phyloP scores from a whole-genome alignment of 331 rosid genomes.

The Cydonia oblonga region DNA sequence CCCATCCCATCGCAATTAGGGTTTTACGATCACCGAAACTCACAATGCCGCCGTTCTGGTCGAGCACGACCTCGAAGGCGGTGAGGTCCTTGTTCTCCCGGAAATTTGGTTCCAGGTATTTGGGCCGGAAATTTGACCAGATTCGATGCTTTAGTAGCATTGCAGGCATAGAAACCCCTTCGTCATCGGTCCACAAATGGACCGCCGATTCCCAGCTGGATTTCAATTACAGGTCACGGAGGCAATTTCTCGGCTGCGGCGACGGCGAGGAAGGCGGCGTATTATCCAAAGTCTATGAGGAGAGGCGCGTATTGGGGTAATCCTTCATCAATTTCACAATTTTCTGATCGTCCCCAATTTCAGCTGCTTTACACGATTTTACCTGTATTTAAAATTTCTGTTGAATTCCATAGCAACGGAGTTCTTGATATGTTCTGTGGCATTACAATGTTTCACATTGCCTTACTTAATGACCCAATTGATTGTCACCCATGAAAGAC shows the following conservation, averaged over 20 bases:
- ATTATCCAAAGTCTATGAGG: slow-evolving; percentile 69
- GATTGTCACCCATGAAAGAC: background rate
- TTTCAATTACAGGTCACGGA: slow-evolving; percentile 8
- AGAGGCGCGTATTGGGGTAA: slow-evolving; percentile 80
- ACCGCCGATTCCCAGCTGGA: slow-evolving; percentile 10
- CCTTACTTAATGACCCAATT: background rate
- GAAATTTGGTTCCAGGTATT: slow-evolving; percentile 20
- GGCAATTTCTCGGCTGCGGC: slow-evolving; percentile 77
- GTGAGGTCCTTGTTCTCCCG: slow-evolving; percentile 39
- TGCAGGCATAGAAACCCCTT: slow-evolving; percentile 20
- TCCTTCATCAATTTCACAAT: background rate
- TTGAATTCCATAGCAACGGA: background rate
- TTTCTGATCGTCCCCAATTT: background rate
- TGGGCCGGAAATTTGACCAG: slow-evolving; percentile 11
- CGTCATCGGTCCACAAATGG: slow-evolving; percentile 19
- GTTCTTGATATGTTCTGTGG: background rate
- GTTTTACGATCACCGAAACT: background rate
- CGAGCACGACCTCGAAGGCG: slow-evolving; percentile 45
- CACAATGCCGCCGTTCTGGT: slow-evolving; percentile 62
- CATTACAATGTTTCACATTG: background rate
- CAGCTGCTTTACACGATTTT: background rate
- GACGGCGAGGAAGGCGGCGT: slow-evolving; percentile 73
- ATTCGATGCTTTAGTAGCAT: slow-evolving; percentile 30
- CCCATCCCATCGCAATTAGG: background rate
- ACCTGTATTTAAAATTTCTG: background rate